Evolutionary conservation across 2,329 filamentous ascomycete genomes (phyloP).

Genomic region (Sporothrix schenckii): DNA sequence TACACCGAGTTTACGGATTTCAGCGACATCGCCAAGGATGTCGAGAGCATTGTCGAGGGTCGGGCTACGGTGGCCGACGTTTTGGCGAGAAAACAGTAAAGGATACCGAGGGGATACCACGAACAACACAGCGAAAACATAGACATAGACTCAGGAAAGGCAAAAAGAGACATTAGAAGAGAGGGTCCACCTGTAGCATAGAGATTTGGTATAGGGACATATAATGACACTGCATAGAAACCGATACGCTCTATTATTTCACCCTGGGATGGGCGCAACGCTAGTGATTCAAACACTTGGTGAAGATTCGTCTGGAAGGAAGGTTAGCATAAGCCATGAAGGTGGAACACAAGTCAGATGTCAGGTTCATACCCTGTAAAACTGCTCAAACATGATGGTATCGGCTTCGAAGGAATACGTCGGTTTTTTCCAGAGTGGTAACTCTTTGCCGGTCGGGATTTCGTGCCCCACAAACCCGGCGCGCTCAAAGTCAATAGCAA

Average conservation of each 20-base stretch:
- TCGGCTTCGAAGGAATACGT: slow-evolving; percentile 12
- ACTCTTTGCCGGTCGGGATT: background rate
- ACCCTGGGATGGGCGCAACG: too few species aligned
- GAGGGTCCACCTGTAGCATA: too few species aligned
- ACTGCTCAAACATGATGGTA: background rate
- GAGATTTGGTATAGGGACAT: too few species aligned
- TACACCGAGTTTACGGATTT: slow-evolving; percentile 66
- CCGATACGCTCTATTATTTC: too few species aligned
- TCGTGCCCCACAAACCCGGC: slow-evolving; percentile 15
- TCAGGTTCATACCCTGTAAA: background rate
- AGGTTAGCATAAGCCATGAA: too few species aligned
- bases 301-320: too few species aligned
- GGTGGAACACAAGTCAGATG: background rate
- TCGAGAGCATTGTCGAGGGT: slow-evolving; percentile 37
- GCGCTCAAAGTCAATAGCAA: slow-evolving; percentile 24
- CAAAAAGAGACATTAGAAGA: too few species aligned
- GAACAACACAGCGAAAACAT: too few species aligned
- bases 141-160: too few species aligned
- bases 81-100: slow-evolving; percentile 15
- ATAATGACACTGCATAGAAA: too few species aligned
- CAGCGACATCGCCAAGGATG: slow-evolving; percentile 41
- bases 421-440: background rate
- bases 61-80: slow-evolving; percentile 34
- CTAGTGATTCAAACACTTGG: too few species aligned
- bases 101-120: too few species aligned